These are phyloP conservation scores for Phytopythium cucurbitacearum DNA, from an alignment of 352 stramenopile species.

Conservation along the genomic window DNA sequence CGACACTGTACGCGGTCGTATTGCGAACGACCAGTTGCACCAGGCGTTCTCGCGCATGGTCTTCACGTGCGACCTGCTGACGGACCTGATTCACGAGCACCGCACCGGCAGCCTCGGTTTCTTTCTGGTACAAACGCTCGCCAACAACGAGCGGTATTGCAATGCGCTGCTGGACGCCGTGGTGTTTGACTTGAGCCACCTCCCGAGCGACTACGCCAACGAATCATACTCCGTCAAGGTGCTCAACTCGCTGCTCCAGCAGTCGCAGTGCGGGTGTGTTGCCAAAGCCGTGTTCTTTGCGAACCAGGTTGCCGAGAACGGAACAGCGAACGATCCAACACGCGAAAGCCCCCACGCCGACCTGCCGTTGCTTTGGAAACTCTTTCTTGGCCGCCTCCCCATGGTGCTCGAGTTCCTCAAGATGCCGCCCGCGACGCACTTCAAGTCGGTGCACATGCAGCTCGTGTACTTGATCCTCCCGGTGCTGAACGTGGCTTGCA, in stretches of 20 bases:
- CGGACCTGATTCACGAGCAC: constrained; percentile 70
- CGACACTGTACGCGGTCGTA: constrained; percentile 13
- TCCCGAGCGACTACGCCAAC: constrained; percentile 64
- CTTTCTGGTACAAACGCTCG: constrained; percentile 37
- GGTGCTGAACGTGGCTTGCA: constrained; percentile 71
- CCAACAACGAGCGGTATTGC: constrained; percentile 21
- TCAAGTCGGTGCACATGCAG: constrained; percentile 62
- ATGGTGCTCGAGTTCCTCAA: constrained; percentile 34
- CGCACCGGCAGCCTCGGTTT: constrained; percentile 53
- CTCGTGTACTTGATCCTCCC: constrained; percentile 73
- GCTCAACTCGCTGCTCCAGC: constrained; percentile 73
- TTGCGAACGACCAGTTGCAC: constrained; percentile 31
- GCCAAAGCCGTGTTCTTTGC: constrained; percentile 40
- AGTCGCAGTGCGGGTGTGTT: constrained; percentile 67
- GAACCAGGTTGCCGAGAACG: constrained; percentile 2
- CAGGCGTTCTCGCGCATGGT: constrained; percentile 64
- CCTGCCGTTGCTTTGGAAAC: constrained; percentile 59
- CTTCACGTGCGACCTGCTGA: constrained; percentile 76
- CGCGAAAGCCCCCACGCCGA: constrained; percentile 48
- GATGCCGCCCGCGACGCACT: constrained; percentile 21
- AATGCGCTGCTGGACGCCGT: constrained; percentile 38
- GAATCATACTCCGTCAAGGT: constrained; percentile 74
- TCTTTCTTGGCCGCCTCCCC: constrained; percentile 37
- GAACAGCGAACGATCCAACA: constrained; percentile 5
- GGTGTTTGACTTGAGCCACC: constrained; percentile 30